Evolutionary conservation across 164 flowering plant species (phyloP).

Genomic region (Umbellularia californica): DNA sequence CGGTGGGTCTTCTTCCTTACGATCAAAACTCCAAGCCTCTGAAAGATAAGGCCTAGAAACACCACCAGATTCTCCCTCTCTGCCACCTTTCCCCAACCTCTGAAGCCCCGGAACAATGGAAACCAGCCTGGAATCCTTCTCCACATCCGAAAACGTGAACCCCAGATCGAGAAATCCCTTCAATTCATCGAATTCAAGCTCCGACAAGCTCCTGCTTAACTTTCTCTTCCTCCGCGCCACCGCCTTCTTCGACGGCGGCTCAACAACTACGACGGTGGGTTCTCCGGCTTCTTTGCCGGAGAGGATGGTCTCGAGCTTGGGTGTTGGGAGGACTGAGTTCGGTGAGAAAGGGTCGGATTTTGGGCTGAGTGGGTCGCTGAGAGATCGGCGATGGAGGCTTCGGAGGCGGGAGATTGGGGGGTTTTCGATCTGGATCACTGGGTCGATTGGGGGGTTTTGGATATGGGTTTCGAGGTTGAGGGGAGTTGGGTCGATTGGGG

Average conservation of each 20-base stretch:
- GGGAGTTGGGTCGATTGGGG: background rate
- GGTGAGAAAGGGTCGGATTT: constrained; percentile 22
- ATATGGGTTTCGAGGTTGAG: constrained; percentile 9
- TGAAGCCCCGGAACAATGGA: constrained; percentile 71
- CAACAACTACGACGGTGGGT: background rate
- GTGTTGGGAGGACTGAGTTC: constrained; percentile 21
- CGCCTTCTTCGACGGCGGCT: background rate
- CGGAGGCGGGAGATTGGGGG: constrained; percentile 8
- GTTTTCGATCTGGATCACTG: background rate
- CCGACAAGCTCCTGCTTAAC: constrained; percentile 56
- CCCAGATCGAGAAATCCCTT: constrained; percentile 83
- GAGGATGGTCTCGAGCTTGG: constrained; percentile 32
- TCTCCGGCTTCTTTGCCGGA: constrained; percentile 37
- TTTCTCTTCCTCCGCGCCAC: constrained; percentile 15
- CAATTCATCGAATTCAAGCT: constrained; percentile 64
- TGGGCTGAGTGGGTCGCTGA: constrained; percentile 26
- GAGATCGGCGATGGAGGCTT: constrained; percentile 22
- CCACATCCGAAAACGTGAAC: constrained; percentile 60
- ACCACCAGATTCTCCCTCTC: background rate
- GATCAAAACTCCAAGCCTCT: constrained; percentile 55
- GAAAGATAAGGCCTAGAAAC: constrained; percentile 70
- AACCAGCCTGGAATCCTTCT: constrained; percentile 44
- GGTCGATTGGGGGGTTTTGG: background rate
- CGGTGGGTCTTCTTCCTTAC: constrained; percentile 25
- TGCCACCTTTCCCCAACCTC: constrained; percentile 29